Percentiles rank a stretch among this genome's conserved stretches.
Conservation (phyloP, 2,329 filamentous ascomycete genomes). For the Aspergillus transmontanensis region DNA sequence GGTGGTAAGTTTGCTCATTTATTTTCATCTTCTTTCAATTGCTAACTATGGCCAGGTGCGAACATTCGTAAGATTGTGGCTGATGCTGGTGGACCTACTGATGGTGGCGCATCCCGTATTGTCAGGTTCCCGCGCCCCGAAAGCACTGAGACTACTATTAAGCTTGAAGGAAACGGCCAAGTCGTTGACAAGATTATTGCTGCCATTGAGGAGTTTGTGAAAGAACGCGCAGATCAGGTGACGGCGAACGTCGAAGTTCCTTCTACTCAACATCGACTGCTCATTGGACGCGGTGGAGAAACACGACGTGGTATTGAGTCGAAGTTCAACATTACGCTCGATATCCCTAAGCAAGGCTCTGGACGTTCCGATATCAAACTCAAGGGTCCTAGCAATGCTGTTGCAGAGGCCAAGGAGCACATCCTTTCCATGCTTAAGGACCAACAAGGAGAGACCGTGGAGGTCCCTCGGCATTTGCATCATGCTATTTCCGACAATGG, state of each 20-base stretch:
- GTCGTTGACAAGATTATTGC: slow-evolving; percentile 88
- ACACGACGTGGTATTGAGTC: slow-evolving; percentile 81
- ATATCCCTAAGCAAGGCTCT: slow-evolving; percentile 87
- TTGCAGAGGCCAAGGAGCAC: slow-evolving; percentile 84
- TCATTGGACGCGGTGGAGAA: slow-evolving; percentile 92
- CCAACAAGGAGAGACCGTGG: slow-evolving; percentile 83
- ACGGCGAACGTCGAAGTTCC: slow-evolving; percentile 79
- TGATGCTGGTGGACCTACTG: slow-evolving; percentile 85
- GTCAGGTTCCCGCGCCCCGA: slow-evolving; percentile 95
- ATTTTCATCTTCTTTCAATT: slow-evolving; percentile 11
- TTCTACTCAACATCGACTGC: slow-evolving; percentile 81
- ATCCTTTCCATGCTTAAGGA: slow-evolving; percentile 76
- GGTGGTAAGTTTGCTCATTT: slow-evolving; percentile 66
- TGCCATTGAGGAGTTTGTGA: slow-evolving; percentile 77
- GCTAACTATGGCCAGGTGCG: slow-evolving; percentile 59
- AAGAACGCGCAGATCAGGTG: slow-evolving; percentile 81
- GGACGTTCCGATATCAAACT: slow-evolving; percentile 85
- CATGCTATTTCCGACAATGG: slow-evolving; percentile 81
- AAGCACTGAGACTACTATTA: slow-evolving; percentile 78
- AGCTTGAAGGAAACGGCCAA: slow-evolving; percentile 79
- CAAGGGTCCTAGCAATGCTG: slow-evolving; percentile 73
- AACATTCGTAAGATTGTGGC: slow-evolving; percentile 85
- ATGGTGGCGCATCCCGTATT: slow-evolving; percentile 81
- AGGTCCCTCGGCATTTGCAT: slow-evolving; percentile 80
- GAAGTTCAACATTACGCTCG: slow-evolving; percentile 82